Conservation (phyloP, 257 asterid genomes). For the Solanum chilense region DNA sequence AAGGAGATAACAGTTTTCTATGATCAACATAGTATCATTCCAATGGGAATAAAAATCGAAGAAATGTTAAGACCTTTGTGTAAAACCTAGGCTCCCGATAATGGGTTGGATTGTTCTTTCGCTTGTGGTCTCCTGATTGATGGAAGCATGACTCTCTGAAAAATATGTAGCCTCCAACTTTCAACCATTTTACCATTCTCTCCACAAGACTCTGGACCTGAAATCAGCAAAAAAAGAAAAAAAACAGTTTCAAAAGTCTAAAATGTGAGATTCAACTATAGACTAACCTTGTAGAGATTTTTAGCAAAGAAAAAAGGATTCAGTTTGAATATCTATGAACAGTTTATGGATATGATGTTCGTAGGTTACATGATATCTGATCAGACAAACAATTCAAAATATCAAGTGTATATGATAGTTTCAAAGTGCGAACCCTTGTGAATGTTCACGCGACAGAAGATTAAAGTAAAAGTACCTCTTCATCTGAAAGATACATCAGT, state of each 20-base stretch:
- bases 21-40: background rate
- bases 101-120: slow-evolving; percentile 83
- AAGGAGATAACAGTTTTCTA: background rate
- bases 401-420: background rate
- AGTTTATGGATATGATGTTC: background rate
- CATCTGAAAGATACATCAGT: slow-evolving; percentile 91
- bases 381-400: background rate
- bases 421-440: background rate
- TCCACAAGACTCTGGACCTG: slow-evolving; percentile 66
- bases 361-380: background rate
- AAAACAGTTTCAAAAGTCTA: background rate
- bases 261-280: background rate
- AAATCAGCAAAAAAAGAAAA: slow-evolving; percentile 1
- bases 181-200: slow-evolving; percentile 84
- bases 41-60: background rate
- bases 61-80: slow-evolving; percentile 51
- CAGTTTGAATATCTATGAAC: background rate
- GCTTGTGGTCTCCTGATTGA: slow-evolving; percentile 91
- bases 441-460: background rate
- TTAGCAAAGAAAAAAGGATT: background rate
- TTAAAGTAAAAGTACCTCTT: slow-evolving; percentile 44
- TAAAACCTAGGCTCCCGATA: slow-evolving; percentile 94
- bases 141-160: slow-evolving; percentile 97
- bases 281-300: background rate
- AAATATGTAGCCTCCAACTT: slow-evolving; percentile 88